These are phyloP conservation scores for Cornus suecica DNA, from an alignment of 148 eudicot species.

Conservation along the genomic window DNA sequence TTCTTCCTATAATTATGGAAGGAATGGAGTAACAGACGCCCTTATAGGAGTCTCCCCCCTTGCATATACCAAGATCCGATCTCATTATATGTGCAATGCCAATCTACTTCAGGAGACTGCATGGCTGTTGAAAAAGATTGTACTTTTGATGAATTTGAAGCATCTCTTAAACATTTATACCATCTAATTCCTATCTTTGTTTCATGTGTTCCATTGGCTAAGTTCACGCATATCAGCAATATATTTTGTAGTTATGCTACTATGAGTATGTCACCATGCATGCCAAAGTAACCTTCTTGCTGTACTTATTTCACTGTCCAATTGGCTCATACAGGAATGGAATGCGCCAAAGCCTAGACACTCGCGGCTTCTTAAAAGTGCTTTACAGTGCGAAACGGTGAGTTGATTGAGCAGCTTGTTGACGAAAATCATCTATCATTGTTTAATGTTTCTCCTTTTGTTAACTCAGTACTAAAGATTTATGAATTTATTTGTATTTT, in stretches of 20 bases:
- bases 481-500: neutral
- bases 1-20: too few species aligned
- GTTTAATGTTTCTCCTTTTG: neutral
- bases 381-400: slow-evolving; percentile 65
- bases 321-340: slow-evolving; percentile 59
- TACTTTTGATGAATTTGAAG: neutral
- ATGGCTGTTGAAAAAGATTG: neutral
- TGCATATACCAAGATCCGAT: too few species aligned
- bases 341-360: slow-evolving; percentile 75
- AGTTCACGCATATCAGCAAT: neutral
- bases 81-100: too few species aligned
- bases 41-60: too few species aligned
- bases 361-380: slow-evolving; percentile 69
- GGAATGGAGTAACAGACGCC: neutral
- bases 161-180: neutral
- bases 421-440: slow-evolving; percentile 1
- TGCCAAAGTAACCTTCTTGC: neutral
- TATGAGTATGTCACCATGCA: neutral
- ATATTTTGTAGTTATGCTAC: neutral
- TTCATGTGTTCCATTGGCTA: neutral
- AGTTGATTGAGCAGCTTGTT: slow-evolving; percentile 28
- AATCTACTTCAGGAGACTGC: too few species aligned
- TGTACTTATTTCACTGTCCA: neutral
- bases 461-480: neutral
- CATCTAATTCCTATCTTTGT: too few species aligned